Base-by-base conservation (phyloP, 1,284 basidiomycete genomes). In the Malassezia globosa region DNA sequence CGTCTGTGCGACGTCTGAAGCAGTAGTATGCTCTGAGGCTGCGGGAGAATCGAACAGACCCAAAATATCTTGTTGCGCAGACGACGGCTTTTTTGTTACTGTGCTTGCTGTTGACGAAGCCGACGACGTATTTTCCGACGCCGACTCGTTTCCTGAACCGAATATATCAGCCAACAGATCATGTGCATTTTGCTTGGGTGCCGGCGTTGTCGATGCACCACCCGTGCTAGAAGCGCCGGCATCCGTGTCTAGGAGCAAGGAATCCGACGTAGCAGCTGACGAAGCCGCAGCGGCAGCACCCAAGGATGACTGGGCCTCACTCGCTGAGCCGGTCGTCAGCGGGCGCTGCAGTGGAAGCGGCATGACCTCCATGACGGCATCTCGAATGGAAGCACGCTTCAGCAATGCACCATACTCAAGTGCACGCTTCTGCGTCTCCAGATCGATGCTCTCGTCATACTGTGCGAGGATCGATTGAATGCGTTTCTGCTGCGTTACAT, bases 321-420 rank as follows among this genome's bases (percentile, higher is more conserved):
- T 16, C 40, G 23, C 40, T n/a, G n/a, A n/a, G 4, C 29, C 73
- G 87, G 22, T 27, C 14, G 31, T 43, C 3, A 45, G 21, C 4
- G 44, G 44, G 21, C 50, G 90, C 63, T 97, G 76, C 72, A 97
- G 92, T 2, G 94, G 94, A 5, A 88, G 85, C 6, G 94, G 94
- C 94, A 99, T 99, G 48, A 88, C 81, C 75, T 97, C 94, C 51
- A 97, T 73, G 0, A 99, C 89, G 37, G 89, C 94, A n/a, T 80
- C 79, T 48, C 82, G 79, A 26, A 90, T 76, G 19, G 69, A 61
- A 35, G 87, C 83, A 18, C 72, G 73, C 27, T 76, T 78, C 65
- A 89, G 84, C 56, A 97, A 72, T 62, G 81, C 85, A 0, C 84
- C 84, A 72, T 90, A 96, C 73, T 99, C 94, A 7, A 97, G 87